These are phyloP conservation scores for Pyrenula aspistea DNA, from an alignment of 495 filamentous ascomycete species.

Conservation along the genomic window DNA sequence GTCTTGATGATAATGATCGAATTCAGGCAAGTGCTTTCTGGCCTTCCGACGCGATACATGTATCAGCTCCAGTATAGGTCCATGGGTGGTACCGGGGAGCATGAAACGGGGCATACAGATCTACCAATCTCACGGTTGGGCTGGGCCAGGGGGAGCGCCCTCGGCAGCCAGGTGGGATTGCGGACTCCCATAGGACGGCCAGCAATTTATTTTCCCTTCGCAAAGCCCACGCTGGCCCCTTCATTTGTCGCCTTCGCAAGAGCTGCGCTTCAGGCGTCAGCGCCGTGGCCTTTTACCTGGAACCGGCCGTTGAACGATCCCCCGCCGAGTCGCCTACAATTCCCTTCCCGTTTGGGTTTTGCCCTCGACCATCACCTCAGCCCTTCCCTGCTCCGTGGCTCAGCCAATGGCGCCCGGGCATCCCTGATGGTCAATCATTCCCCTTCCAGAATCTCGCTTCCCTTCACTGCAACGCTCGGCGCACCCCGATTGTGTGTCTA, in stretches of 20 bases:
- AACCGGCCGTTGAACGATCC: background rate
- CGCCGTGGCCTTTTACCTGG: too few species aligned
- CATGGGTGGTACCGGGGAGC: background rate
- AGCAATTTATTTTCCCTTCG: background rate
- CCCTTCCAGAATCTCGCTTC: background rate
- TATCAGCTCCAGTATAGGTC: background rate
- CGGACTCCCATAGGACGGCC: background rate
- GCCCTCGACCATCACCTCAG: background rate
- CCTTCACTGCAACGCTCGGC: background rate
- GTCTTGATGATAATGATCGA: background rate
- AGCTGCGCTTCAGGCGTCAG: background rate
- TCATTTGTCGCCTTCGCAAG: background rate
- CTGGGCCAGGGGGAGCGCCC: too few species aligned
- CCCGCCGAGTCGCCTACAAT: background rate
- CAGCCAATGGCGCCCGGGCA: background rate
- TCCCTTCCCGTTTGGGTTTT: background rate
- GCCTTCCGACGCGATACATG: background rate
- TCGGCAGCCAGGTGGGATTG: background rate
- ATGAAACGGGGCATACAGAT: background rate
- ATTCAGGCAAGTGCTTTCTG: background rate
- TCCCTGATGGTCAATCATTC: background rate
- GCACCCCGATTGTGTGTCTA: background rate
- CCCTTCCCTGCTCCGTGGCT: too few species aligned
- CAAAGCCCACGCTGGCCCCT: background rate
- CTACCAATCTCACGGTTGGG: background rate